phyloP scores from a whole-genome alignment of 2,329 filamentous ascomycete genomes.

The Diaporthe destruens region DNA sequence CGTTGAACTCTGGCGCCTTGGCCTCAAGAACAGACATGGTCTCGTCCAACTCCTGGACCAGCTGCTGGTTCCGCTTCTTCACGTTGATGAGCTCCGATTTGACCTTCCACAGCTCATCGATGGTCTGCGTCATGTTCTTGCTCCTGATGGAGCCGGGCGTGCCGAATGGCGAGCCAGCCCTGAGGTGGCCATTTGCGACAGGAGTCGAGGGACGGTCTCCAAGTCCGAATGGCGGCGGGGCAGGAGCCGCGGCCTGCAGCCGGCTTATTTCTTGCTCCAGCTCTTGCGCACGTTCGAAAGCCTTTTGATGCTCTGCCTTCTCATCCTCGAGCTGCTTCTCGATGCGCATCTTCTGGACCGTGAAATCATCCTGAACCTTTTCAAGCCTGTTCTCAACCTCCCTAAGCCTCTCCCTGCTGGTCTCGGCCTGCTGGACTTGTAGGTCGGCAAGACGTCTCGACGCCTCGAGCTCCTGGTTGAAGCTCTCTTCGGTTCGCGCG shows the following conservation, averaged over 20 bases:
- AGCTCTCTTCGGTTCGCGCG: constrained; percentile 85
- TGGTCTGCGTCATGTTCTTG: constrained; percentile 71
- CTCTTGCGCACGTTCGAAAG: constrained; percentile 63
- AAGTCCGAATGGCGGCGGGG: constrained; percentile 54
- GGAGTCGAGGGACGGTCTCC: constrained; percentile 71
- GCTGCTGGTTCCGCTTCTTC: constrained; percentile 78
- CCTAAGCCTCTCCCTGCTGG: constrained; percentile 76
- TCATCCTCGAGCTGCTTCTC: constrained; percentile 70
- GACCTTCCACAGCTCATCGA: constrained; percentile 74
- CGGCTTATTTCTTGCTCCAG: constrained; percentile 68
- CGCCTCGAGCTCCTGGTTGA: constrained; percentile 87
- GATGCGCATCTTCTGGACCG: constrained; percentile 68
- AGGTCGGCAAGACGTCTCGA: constrained; percentile 85
- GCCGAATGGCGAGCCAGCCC: constrained; percentile 71
- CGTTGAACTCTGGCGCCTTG: constrained; percentile 88
- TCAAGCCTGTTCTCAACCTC: constrained; percentile 75
- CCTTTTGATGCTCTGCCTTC: constrained; percentile 59
- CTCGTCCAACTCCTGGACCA: constrained; percentile 83
- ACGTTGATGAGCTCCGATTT: constrained; percentile 82
- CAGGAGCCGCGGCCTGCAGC: constrained; percentile 59
- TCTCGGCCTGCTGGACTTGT: constrained; percentile 80
- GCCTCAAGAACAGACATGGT: constrained; percentile 88
- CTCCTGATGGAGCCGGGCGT: constrained; percentile 70
- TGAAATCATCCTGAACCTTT: constrained; percentile 75
- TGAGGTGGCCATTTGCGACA: constrained; percentile 65